These are phyloP conservation scores for Fragaria vesca DNA, from an alignment of 306 rosid genomes.

Conservation along the genomic window DNA sequence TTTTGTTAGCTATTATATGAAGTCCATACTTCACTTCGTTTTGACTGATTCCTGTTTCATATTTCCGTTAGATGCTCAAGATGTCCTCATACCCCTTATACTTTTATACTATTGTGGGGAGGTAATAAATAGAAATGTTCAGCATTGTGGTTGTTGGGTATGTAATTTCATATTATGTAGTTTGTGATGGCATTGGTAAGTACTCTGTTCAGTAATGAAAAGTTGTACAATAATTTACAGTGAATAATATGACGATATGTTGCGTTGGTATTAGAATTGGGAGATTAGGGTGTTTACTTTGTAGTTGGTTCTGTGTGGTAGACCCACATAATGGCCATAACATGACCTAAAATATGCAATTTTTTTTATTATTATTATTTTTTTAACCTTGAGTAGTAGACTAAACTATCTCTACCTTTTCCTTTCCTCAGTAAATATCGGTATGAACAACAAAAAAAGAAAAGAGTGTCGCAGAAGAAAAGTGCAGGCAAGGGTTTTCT, in stretches of 20 bases:
- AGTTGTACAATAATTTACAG: background rate
- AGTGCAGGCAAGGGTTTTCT: constrained; percentile 79
- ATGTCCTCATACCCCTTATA: background rate
- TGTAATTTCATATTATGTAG: constrained; percentile 2
- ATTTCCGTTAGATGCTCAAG: constrained; percentile 1
- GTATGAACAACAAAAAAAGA: constrained; percentile 90
- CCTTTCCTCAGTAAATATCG: constrained; percentile 75
- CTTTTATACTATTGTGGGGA: background rate
- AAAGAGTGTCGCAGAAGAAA: constrained; percentile 90
- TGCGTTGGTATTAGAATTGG: background rate
- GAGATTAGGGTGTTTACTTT: background rate
- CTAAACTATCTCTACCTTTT: constrained; percentile 24
- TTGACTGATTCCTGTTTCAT: background rate
- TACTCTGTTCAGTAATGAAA: background rate
- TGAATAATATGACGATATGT: background rate
- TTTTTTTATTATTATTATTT: background rate
- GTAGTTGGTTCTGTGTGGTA: background rate
- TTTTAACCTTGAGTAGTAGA: background rate
- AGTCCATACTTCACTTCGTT: background rate
- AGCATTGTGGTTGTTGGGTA: constrained; percentile 5
- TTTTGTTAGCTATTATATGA: background rate
- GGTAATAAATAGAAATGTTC: background rate
- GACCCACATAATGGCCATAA: background rate
- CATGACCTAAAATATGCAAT: background rate
- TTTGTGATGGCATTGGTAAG: background rate